Evolutionary conservation across 2,329 filamentous ascomycete genomes (phyloP), one percentile per base, ranked within the genome.

Genomic region (Teratosphaeria zuluensis): DNA sequence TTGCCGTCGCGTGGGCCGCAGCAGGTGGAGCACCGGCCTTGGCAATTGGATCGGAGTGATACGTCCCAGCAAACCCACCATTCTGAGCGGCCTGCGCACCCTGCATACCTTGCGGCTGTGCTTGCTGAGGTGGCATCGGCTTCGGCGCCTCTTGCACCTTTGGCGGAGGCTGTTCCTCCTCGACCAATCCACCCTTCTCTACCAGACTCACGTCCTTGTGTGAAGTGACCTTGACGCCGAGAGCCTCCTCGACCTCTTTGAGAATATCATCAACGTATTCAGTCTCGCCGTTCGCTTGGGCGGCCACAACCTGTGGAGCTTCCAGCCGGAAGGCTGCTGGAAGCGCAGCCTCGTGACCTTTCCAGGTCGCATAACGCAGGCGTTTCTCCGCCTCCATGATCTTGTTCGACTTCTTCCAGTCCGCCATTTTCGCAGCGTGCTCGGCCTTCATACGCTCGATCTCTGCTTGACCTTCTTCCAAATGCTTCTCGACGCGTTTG

Each of bases 361-460:
- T 73, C 62, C 87, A 81, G 1, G 83, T 79, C 1, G 88, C 81
- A 57, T 80, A 80, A 35, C 89, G 84, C 58, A 97, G 77, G 60
- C 89, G 84, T 65, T 86, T 83, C 73, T 96, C 92, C 1, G 90
- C 88, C 58, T 83, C 79, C 65, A 84, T 86, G 55, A 95, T 79
- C 0, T 85, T 74, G 7, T 87, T 87, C 57, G 84, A 85, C 58
- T 84, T 86, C 57, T 84, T 82, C 71, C 86, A 87, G 66, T 96
- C 82, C 63, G 86, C 87, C 76, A 97, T 82, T 59, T 86, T 82
- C 67, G 84, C 84, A 2, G 84, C 85, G 72, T 99, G 92, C 31
- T 87, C 84, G 35, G 82, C 83, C 73, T 90, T 90, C 82, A 97
- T 86, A 65, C 84, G 85, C 65, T 92, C 88, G 58, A 97, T 90